These are phyloP conservation scores for Huntiella abstrusa DNA, from an alignment of 2,329 filamentous ascomycete genomes.

Conservation along the genomic window DNA sequence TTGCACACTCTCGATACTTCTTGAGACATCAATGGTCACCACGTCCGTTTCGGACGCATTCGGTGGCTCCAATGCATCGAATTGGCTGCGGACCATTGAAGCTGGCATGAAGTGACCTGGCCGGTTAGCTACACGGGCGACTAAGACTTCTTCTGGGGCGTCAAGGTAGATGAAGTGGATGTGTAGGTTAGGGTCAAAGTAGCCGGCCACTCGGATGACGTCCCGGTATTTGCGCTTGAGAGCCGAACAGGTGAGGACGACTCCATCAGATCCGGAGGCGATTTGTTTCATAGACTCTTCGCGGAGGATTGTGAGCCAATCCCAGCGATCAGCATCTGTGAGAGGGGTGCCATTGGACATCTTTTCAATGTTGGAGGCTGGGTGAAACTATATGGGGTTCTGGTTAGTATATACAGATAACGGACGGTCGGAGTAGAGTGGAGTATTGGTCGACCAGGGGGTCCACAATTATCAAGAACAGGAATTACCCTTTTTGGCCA, in stretches of 20 bases:
- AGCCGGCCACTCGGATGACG: slow-evolving; percentile 63
- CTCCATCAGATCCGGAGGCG: slow-evolving; percentile 41
- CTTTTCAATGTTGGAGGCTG: slow-evolving; percentile 67
- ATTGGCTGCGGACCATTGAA: slow-evolving; percentile 85
- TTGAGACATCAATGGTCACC: slow-evolving; percentile 49
- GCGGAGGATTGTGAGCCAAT: slow-evolving; percentile 73
- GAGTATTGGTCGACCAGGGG: no score
- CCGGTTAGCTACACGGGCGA: slow-evolving; percentile 55
- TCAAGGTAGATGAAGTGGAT: slow-evolving; percentile 89
- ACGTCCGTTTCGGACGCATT: slow-evolving; percentile 51
- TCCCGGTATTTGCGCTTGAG: slow-evolving; percentile 96
- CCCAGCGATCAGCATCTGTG: slow-evolving; percentile 88
- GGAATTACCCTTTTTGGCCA: no score
- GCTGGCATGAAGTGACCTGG: slow-evolving; percentile 90
- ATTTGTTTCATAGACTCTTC: slow-evolving; percentile 43
- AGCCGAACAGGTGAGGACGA: slow-evolving; percentile 92
- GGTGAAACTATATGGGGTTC: slow-evolving; percentile 42
- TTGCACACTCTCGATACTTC: slow-evolving; percentile 39
- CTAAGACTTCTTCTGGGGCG: slow-evolving; percentile 54
- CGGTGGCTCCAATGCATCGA: slow-evolving; percentile 73
- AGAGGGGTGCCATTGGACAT: slow-evolving; percentile 73
- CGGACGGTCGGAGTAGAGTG: no score
- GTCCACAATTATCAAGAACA: no score
- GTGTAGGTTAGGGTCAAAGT: slow-evolving; percentile 51
- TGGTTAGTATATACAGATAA: slow-evolving; percentile 7